These are phyloP conservation scores for Hypseocharis bilobata DNA, from an alignment of 441 rosid species.

Conservation along the genomic window DNA sequence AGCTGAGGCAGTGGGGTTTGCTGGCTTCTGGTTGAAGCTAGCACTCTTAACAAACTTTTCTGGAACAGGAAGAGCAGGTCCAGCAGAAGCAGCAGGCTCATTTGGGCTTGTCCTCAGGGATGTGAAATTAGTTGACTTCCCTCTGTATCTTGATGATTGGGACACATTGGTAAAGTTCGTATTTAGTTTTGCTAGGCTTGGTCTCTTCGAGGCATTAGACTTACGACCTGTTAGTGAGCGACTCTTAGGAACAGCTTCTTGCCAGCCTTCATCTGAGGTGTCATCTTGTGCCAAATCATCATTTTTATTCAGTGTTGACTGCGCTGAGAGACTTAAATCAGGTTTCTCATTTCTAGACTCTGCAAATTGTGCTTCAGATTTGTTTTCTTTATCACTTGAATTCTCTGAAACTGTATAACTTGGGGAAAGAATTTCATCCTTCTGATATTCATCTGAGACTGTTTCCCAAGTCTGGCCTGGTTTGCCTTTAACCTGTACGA, in stretches of 20 bases:
- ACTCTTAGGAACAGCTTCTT: slow-evolving; percentile 69
- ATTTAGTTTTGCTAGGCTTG: slow-evolving; percentile 77
- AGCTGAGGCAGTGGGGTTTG: slow-evolving; percentile 28
- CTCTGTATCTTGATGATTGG: slow-evolving; percentile 61
- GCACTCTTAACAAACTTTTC: slow-evolving; percentile 62
- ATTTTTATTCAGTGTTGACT: slow-evolving; percentile 24
- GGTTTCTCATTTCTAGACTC: slow-evolving; percentile 44
- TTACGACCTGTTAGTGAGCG: slow-evolving; percentile 68
- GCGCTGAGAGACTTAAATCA: slow-evolving; percentile 40
- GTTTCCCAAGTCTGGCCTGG: slow-evolving; percentile 50
- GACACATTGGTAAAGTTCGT: slow-evolving; percentile 72
- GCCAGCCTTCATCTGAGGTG: slow-evolving; percentile 73
- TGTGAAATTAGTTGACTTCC: slow-evolving; percentile 51
- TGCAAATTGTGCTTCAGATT: slow-evolving; percentile 41
- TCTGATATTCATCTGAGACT: slow-evolving; percentile 52
- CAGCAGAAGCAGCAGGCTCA: slow-evolving; percentile 42
- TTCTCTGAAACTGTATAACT: slow-evolving; percentile 33
- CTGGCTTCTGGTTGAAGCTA: slow-evolving; percentile 62
- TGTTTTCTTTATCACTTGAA: slow-evolving; percentile 62
- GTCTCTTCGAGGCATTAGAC: slow-evolving; percentile 59
- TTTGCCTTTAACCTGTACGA: slow-evolving; percentile 62
- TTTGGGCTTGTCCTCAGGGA: slow-evolving; percentile 49
- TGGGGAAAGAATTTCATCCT: slow-evolving; percentile 42
- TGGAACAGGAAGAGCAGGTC: slow-evolving; percentile 37
- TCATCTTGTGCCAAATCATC: slow-evolving; percentile 36